Evolutionary conservation across 352 stramenopile genomes (phyloP), one percentile per base, ranked within the genome.

Genomic region (Chrysophaeum taylorii): DNA sequence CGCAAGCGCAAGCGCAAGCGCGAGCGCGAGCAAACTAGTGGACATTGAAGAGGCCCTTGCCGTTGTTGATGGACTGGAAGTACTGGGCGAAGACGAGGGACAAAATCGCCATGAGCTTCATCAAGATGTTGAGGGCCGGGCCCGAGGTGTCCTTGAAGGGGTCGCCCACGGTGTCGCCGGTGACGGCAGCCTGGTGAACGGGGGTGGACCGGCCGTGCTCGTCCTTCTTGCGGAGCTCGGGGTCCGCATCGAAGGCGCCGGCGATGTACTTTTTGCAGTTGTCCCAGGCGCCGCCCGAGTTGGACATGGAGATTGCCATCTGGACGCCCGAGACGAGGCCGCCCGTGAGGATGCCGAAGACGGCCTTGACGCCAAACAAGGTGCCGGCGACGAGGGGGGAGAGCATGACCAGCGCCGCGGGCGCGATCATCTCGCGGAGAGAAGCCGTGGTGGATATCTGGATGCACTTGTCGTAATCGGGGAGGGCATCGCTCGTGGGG

Each of bases 181-280:
- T 91, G 43, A 97, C 90, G 36, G 90, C 89, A 1, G 57, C 57
- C 14, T 66, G 16, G 50, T 62, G 50, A 2, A 62, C 50, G 50
- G 31, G 61, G n/a, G 42, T 62, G 15, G 33, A 37, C 1, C n/a
- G 23, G 61, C 52, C 37, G 23, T 43, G 25, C 0, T 33, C 39
- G 45, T 41, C 29, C 66, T 71, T 45, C 87, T 98, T 98, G 87
- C 98, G 94, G 79, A 97, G 94, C 70, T 96, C 90, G 70, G 89
- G 57, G 57, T 66, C 57, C 5, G 57, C 14, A 36, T 66, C 57
- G 61, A 79, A 92, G 71, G 88, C 90, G 85, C 96, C 96, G 84
- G 99, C 94, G 64, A 98, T 96, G 79, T 96, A 98, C 86, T 99
- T 99, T 87, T 99, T 99, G 64, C 94, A 94, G 79, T 99, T 99